Percentiles rank a stretch among this genome's conserved stretches.
Conservation (phyloP, 176 grass and related monocot species). For the Bothriochloa decipiens region DNA sequence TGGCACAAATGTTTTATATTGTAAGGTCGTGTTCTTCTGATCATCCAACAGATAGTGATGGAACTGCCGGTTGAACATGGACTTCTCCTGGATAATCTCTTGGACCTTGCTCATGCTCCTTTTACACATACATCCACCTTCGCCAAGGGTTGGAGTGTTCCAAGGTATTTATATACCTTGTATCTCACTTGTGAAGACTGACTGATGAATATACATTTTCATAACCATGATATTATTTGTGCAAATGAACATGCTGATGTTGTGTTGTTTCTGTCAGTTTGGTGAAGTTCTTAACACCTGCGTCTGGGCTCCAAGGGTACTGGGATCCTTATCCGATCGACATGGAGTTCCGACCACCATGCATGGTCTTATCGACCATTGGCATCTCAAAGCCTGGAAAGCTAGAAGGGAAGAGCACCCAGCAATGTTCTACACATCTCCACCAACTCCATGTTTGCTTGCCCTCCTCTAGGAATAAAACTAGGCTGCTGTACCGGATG, state of each 20-base stretch:
- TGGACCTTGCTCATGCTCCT: conserved; percentile 98
- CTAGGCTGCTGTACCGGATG: conserved; percentile 91
- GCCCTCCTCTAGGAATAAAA: conserved; percentile 88
- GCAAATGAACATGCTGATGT: background rate
- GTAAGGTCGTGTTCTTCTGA: conserved; percentile 17
- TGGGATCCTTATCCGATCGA: conserved; percentile 99
- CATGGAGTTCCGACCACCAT: conserved; percentile 94
- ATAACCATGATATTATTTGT: background rate
- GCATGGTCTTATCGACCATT: conserved; percentile 94
- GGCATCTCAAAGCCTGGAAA: conserved; percentile 98
- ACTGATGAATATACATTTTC: background rate
- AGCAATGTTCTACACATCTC: conserved; percentile 86
- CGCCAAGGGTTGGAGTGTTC: conserved; percentile 97
- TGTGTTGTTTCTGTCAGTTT: conserved; percentile 50
- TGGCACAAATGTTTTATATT: conserved; percentile 5
- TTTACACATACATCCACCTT: conserved; percentile 97
- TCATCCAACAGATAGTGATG: conserved; percentile 80
- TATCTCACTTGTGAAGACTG: background rate
- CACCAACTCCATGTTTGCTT: conserved; percentile 95
- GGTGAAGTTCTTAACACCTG: conserved; percentile 91
- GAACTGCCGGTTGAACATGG: conserved; percentile 95
- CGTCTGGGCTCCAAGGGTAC: conserved; percentile 90
- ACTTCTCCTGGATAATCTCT: conserved; percentile 92
- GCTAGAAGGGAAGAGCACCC: conserved; percentile 73
- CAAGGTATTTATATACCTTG: conserved; percentile 57